phyloP scores from a whole-genome alignment of 345 rosid genomes.

The Ailanthus altissimus region DNA sequence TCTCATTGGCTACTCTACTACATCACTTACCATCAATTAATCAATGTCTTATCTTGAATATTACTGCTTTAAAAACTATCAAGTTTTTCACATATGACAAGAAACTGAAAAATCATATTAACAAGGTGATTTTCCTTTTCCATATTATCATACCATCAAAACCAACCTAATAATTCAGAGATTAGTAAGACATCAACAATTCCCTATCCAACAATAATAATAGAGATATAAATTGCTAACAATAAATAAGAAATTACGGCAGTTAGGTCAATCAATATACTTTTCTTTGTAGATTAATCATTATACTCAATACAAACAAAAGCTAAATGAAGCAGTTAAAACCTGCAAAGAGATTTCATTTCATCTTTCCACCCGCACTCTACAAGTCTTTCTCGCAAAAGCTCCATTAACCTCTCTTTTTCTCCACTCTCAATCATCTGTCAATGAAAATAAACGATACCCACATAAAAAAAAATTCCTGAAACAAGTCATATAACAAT shows the following conservation, averaged over 20 bases:
- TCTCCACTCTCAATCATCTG: slow-evolving; percentile 77
- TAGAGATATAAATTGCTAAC: neutral
- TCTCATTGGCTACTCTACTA: neutral
- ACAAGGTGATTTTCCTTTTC: neutral
- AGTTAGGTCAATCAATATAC: neutral
- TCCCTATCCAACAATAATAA: neutral
- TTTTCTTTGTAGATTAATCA: too few relatives aligned
- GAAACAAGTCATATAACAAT: neutral
- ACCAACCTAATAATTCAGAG: neutral
- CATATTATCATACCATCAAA: neutral
- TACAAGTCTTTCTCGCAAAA: slow-evolving; percentile 66
- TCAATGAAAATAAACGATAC: neutral
- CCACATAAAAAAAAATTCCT: neutral
- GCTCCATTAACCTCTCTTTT: slow-evolving; percentile 69
- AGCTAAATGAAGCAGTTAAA: neutral
- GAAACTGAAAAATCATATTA: neutral
- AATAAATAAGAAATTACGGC: neutral
- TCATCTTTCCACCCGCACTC: slow-evolving; percentile 91
- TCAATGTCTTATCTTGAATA: neutral
- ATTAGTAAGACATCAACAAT: neutral
- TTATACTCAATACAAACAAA: neutral
- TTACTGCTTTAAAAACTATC: neutral
- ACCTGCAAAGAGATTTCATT: slow-evolving; percentile 85
- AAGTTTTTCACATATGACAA: neutral
- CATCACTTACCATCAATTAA: neutral